A percentile compares a stretch with the other conserved stretches of the same genome.
Conservation (phyloP, 2,329 filamentous ascomycete species). For the Trichoderma afroharzianum region DNA sequence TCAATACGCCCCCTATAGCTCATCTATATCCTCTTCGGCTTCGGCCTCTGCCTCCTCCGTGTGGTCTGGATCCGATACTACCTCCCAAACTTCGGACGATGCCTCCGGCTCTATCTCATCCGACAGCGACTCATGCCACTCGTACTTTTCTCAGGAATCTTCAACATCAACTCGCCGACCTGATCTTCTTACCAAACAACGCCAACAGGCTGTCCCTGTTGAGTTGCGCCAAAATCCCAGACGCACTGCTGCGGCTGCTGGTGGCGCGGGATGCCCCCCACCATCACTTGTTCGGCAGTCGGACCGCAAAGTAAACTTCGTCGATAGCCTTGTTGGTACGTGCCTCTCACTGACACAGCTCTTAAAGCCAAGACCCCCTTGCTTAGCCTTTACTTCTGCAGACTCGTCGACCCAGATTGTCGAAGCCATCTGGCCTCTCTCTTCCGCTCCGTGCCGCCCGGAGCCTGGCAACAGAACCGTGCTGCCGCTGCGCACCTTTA, state of each 20-base stretch:
- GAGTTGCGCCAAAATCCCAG: conserved; percentile 64
- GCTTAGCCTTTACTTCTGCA: conserved; percentile 44
- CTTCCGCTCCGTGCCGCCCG: conserved; percentile 71
- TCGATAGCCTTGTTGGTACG: conserved; percentile 98
- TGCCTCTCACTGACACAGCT: conserved; percentile 33
- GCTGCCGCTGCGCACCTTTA: conserved; percentile 88
- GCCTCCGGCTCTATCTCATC: conserved; percentile 61
- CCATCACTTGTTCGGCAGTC: conserved; percentile 79
- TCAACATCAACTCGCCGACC: not conserved
- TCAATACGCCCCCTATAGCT: conserved; percentile 60
- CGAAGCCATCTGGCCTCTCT: conserved; percentile 93
- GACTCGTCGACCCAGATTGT: conserved; percentile 97
- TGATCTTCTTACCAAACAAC: conserved; percentile 21
- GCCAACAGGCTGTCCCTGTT: conserved; percentile 43
- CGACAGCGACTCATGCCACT: conserved; percentile 48
- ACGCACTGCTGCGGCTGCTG: conserved; percentile 52
- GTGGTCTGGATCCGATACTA: conserved; percentile 64
- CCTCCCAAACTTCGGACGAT: conserved; percentile 66
- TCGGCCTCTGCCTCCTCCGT: conserved; percentile 74
- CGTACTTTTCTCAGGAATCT: conserved; percentile 35
- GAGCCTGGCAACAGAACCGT: conserved; percentile 73
- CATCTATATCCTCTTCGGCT: conserved; percentile 68
- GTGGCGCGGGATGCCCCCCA: conserved; percentile 58
- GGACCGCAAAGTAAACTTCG: conserved; percentile 91
- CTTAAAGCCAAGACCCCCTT: conserved; percentile 19